Conservation (phyloP, 192 early-diverging fungal genomes). For the Backusella psychrophila region DNA sequence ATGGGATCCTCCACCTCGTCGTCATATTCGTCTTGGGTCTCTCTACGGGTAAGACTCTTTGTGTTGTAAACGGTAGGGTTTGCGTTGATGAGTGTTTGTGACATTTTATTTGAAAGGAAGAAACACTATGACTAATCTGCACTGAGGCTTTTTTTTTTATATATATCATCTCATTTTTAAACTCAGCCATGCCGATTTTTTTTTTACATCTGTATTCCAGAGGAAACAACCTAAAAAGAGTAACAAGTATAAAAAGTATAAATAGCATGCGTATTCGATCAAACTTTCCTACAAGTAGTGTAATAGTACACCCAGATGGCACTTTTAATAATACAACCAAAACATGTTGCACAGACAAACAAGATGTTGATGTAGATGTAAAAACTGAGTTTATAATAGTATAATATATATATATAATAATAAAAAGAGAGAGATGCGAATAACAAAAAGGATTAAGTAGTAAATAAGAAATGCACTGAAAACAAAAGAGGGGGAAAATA, state of each 20-base stretch:
- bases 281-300: too few species aligned
- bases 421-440: background rate
- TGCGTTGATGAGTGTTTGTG: constrained; percentile 59
- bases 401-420: background rate
- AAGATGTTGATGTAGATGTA: too few species aligned
- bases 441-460: background rate
- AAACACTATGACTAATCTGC: background rate
- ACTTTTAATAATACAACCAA: too few species aligned
- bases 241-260: too few species aligned
- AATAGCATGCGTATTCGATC: too few species aligned
- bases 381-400: too few species aligned
- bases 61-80: constrained; percentile 82
- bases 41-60: constrained; percentile 36
- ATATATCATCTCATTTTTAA: background rate
- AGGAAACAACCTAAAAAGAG: too few species aligned
- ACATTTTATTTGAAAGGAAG: constrained; percentile 17
- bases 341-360: too few species aligned
- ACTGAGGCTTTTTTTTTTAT: background rate
- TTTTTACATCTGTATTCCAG: too few species aligned
- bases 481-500: background rate
- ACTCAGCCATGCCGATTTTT: too few species aligned
- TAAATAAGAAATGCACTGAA: background rate
- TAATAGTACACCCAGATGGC: too few species aligned
- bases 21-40: constrained; percentile 62
- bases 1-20: constrained; percentile 73